Percentiles rank a stretch among this genome's conserved stretches.
phyloP scores from a whole-genome alignment of 208 protist species.

The Lotmaria passim region DNA sequence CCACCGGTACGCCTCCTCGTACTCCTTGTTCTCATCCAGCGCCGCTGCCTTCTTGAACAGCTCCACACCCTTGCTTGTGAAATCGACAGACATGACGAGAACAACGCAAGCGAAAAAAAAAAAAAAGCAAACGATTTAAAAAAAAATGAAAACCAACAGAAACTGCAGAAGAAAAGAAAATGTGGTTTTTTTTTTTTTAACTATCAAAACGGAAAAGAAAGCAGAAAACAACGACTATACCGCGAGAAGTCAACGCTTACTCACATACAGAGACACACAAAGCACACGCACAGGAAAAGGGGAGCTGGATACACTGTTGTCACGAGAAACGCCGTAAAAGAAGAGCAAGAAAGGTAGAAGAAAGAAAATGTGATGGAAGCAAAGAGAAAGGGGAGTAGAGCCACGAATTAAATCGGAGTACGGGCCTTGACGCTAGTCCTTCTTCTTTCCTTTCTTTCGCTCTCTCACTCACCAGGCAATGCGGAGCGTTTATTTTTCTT shows the following conservation, averaged over 20 bases:
- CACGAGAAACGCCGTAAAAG: slow-evolving; percentile 6
- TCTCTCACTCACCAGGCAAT: background rate
- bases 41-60: slow-evolving; percentile 92
- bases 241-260: slow-evolving; percentile 3
- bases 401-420: slow-evolving; percentile 9
- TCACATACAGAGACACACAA: background rate
- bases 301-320: background rate
- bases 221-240: slow-evolving; percentile 4
- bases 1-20: slow-evolving; percentile 91
- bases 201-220: background rate
- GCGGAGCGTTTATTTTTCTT: too few species aligned
- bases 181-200: too few species aligned
- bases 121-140: slow-evolving; percentile 11
- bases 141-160: background rate
- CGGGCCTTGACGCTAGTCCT: background rate
- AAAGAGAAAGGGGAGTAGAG: slow-evolving; percentile 1
- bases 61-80: slow-evolving; percentile 94
- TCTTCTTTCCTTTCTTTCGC: background rate
- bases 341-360: background rate
- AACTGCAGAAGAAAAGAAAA: background rate
- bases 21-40: slow-evolving; percentile 93
- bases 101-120: slow-evolving; percentile 15
- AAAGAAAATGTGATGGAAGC: slow-evolving; percentile 5
- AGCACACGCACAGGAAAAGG: background rate
- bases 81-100: slow-evolving; percentile 85